These are phyloP conservation scores for Xanthoconium separans DNA, from an alignment of 1,284 basidiomycete genomes.

Conservation along the genomic window DNA sequence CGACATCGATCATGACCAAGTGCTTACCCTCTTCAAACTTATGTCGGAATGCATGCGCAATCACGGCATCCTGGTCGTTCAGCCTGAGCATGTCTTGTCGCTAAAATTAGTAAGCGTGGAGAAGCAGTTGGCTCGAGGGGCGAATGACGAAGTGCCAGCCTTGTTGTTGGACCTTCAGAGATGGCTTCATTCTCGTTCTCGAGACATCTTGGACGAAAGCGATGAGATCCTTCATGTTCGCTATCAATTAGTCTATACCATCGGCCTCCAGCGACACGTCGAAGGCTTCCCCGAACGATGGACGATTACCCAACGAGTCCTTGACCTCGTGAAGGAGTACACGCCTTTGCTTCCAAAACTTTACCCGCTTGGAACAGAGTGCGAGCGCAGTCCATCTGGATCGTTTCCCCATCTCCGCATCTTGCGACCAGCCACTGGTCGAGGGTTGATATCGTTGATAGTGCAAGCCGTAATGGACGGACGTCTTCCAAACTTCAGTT, in stretches of 20 bases:
- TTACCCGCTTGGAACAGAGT: neutral
- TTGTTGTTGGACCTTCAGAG: neutral
- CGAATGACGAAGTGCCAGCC: neutral
- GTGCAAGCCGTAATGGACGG: constrained; percentile 30
- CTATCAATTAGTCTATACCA: neutral
- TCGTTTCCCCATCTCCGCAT: neutral
- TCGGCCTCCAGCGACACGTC: neutral
- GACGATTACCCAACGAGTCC: neutral
- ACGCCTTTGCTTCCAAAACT: neutral
- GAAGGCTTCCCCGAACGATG: neutral
- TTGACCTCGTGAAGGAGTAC: neutral
- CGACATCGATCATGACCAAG: neutral
- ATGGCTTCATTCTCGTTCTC: neutral
- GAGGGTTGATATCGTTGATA: constrained; percentile 4
- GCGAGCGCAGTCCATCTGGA: neutral
- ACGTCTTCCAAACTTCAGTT: constrained; percentile 16
- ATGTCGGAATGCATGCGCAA: neutral
- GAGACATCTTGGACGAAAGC: neutral
- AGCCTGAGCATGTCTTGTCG: neutral
- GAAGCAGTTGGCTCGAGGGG: neutral
- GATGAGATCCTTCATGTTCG: neutral
- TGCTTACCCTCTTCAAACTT: neutral
- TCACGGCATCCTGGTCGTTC: neutral
- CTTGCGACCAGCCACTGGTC: neutral
- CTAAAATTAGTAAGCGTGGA: neutral